These are phyloP conservation scores for Venturia nashicola DNA, from an alignment of 2,329 filamentous ascomycete genomes.

Conservation along the genomic window DNA sequence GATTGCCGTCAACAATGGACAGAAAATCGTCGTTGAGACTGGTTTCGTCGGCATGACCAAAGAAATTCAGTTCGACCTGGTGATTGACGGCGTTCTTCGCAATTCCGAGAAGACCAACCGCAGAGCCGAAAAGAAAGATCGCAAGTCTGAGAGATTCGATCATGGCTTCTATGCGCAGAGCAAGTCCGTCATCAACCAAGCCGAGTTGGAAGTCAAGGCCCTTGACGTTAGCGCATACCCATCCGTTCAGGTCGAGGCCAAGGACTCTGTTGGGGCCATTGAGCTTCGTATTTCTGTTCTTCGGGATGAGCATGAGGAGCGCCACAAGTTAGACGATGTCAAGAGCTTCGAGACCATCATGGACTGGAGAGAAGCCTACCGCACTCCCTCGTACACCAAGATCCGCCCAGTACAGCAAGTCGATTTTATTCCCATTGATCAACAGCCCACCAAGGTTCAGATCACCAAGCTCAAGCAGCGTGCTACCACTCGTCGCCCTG, in stretches of 20 bases:
- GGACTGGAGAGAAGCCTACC: neutral
- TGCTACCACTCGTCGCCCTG: conserved; percentile 16
- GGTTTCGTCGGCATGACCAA: conserved; percentile 22
- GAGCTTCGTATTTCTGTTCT: conserved; percentile 21
- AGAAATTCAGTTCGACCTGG: conserved; percentile 21
- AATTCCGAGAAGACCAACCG: conserved; percentile 12
- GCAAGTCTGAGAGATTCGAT: conserved; percentile 10
- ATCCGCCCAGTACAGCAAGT: conserved; percentile 17
- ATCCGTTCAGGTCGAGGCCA: conserved; percentile 7
- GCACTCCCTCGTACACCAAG: conserved; percentile 12
- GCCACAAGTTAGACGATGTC: conserved; percentile 10
- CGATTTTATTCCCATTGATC: conserved; percentile 14
- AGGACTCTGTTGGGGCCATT: conserved; percentile 19
- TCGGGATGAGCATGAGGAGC: conserved; percentile 14
- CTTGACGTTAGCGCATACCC: conserved; percentile 7
- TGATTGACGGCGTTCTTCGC: conserved; percentile 25
- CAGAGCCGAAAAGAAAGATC: conserved; percentile 8
- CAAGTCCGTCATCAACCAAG: conserved; percentile 9
- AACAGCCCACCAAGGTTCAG: conserved; percentile 11
- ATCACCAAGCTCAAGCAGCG: conserved; percentile 12
- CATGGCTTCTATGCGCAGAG: neutral
- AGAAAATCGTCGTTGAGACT: conserved; percentile 21
- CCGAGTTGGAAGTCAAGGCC: neutral
- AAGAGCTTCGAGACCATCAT: conserved; percentile 13
- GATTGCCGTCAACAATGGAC: conserved; percentile 21